Base-by-base conservation (phyloP, 352 stramenopile genomes). In the Phytophthora colocasiae region DNA sequence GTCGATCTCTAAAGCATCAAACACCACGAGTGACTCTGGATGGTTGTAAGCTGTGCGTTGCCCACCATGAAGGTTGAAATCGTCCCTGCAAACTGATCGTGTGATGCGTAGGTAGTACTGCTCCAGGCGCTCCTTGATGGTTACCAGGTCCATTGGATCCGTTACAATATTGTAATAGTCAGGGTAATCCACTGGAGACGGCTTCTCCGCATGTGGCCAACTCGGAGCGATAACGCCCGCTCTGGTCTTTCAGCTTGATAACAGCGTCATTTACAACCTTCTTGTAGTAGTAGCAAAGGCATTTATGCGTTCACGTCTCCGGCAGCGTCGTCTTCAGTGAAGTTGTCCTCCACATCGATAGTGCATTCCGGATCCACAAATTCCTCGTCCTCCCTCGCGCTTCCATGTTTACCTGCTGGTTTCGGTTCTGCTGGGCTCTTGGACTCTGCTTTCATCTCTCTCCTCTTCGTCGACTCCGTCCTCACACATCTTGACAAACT, bases 81-180 rank as follows among this genome's bases (percentile, higher is more conserved):
- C 91, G 8, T n/a, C 66, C 75, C 45, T 93, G n/a, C 88, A 64
- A 96, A 91, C 55, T 81, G 57, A 11, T 69, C 70, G 62, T 95
- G 87, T 0, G 72, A 81, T 0, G 69, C 57, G 63, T 96, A 96
- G 34, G n/a, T 77, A 60, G 52, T 91, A 82, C 34, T 63, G 63
- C 52, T 93, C 86, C 8, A 95, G 85, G 5, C 92, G 91, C 11
- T 41, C 48, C 44, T 93, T 94, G 63, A 98, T 97, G n/a, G 86
- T 94, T 34, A 68, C 50, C 11, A 98, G 75, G 55, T 95, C 89
- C 89, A 97, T 97, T 4, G 92, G 87, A 2, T 89, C 46, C 49
- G 81, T 90, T 43, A 98, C 86, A 48, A 97, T 90, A 45, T 85
- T 70, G 66, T 97, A 97, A 61, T 98, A 98, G 68, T 97, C 92